Percentiles rank a stretch among this genome's conserved stretches.
phyloP scores from a whole-genome alignment of 2,329 filamentous ascomycete species.

The Alternaria arbusti region DNA sequence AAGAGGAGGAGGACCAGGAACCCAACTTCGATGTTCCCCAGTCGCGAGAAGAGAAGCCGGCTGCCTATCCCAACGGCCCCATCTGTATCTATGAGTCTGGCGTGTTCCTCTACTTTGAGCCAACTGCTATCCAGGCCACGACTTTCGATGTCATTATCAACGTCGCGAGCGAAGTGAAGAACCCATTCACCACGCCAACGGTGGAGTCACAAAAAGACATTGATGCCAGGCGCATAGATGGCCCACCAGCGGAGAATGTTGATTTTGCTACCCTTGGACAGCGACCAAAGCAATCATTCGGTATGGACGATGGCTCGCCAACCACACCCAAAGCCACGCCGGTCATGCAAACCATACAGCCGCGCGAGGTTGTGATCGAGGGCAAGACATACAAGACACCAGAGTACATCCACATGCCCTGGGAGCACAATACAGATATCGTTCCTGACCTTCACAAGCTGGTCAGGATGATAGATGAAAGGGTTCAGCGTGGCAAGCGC shows the following conservation, averaged over 20 bases:
- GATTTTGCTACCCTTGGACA: slow-evolving; percentile 45
- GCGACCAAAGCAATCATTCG: slow-evolving; percentile 32
- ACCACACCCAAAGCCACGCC: slow-evolving; percentile 62
- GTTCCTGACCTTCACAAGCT: slow-evolving; percentile 76
- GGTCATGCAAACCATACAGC: slow-evolving; percentile 39
- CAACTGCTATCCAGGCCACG: slow-evolving; percentile 76
- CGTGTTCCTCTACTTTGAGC: slow-evolving; percentile 81
- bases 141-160: slow-evolving; percentile 85
- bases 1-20: slow-evolving; percentile 68
- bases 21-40: slow-evolving; percentile 62
- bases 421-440: slow-evolving; percentile 90
- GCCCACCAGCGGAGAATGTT: slow-evolving; percentile 43
- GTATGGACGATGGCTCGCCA: slow-evolving; percentile 48
- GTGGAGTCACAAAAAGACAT: slow-evolving; percentile 42
- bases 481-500: slow-evolving; percentile 74
- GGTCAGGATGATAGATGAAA: slow-evolving; percentile 77
- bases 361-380: slow-evolving; percentile 33
- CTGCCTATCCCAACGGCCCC: slow-evolving; percentile 81
- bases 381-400: slow-evolving; percentile 56
- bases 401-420: slow-evolving; percentile 86
- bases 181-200: slow-evolving; percentile 65
- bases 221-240: slow-evolving; percentile 44
- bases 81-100: slow-evolving; percentile 81
- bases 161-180: slow-evolving; percentile 80
- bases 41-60: slow-evolving; percentile 72